A percentile compares a stretch with the other conserved stretches of the same genome.
Conservation (phyloP, 768 basidiomycete genomes). For the Leccinum variicolor region DNA sequence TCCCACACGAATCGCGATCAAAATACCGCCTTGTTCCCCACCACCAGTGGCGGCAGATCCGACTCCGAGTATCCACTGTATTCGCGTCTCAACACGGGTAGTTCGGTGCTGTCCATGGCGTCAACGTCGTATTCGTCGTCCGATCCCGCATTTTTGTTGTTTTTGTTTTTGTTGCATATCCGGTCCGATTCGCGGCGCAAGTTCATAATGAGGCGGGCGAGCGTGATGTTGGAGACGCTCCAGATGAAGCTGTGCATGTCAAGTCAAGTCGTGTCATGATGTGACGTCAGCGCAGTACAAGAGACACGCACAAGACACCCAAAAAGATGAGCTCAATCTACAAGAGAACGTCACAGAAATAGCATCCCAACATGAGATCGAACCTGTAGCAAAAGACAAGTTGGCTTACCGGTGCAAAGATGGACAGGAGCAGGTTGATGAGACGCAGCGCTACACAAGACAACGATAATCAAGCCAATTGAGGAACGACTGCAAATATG, state of each 20-base stretch:
- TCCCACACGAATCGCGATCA: neutral
- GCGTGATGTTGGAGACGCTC: slow-evolving; percentile 27
- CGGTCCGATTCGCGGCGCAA: slow-evolving; percentile 21
- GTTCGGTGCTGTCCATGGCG: neutral
- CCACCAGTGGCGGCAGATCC: neutral
- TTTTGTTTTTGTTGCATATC: too few relatives aligned
- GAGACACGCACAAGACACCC: slow-evolving; percentile 20
- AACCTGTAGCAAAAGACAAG: too few relatives aligned
- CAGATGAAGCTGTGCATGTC: slow-evolving; percentile 25
- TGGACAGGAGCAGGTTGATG: slow-evolving; percentile 17
- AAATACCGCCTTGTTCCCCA: neutral
- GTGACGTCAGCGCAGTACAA: neutral
- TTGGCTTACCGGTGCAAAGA: slow-evolving; percentile 19
- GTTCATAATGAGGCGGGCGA: slow-evolving; percentile 34
- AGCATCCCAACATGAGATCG: neutral
- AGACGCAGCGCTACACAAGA: slow-evolving; percentile 19
- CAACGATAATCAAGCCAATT: neutral
- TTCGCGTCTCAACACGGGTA: slow-evolving; percentile 1
- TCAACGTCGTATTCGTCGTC: neutral
- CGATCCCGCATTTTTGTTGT: too few relatives aligned
- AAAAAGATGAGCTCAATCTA: slow-evolving; percentile 22
- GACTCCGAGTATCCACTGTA: neutral
- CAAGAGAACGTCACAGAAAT: too few relatives aligned
- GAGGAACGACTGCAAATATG: neutral
- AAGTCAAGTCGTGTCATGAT: neutral